phyloP scores from a whole-genome alignment of 192 early-diverging fungal genomes.

The Oehlia diaphana region DNA sequence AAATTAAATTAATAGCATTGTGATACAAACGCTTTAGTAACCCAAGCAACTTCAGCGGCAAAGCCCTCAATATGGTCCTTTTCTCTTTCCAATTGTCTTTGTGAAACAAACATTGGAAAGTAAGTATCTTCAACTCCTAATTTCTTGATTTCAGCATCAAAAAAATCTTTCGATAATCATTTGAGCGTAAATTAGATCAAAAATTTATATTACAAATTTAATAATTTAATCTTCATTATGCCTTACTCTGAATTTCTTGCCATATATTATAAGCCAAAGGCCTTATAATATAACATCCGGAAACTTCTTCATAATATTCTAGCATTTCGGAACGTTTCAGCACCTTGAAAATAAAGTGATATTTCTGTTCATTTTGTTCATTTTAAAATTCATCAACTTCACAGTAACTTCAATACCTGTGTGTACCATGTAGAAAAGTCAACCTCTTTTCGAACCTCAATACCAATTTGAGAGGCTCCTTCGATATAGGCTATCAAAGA shows the following conservation, averaged over 20 bases:
- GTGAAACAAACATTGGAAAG: constrained; percentile 99
- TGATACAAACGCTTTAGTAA: constrained; percentile 79
- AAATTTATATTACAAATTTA: no score
- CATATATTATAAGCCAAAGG: constrained; percentile 95
- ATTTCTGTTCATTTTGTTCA: background rate
- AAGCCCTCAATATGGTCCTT: constrained; percentile 99
- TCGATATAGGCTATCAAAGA: constrained; percentile 41
- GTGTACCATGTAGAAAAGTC: constrained; percentile 95
- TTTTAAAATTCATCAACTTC: background rate
- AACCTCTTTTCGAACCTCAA: constrained; percentile 83
- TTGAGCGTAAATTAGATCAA: no score
- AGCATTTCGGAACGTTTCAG: constrained; percentile 94
- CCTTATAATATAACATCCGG: constrained; percentile 98
- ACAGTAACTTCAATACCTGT: constrained; percentile 53
- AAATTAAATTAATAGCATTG: background rate
- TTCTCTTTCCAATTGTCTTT: constrained; percentile 84
- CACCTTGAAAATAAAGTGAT: constrained; percentile 45
- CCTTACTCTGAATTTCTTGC: constrained; percentile 89
- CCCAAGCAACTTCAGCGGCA: constrained; percentile 99
- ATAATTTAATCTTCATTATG: no score
- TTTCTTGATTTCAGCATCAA: constrained; percentile 86
- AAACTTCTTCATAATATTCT: constrained; percentile 94
- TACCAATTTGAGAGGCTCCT: constrained; percentile 77
- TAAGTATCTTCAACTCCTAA: constrained; percentile 96
- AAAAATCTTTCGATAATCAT: constrained; percentile 63